Conservation (phyloP, 441 rosid genomes). For the Erysimum cheiri region DNA sequence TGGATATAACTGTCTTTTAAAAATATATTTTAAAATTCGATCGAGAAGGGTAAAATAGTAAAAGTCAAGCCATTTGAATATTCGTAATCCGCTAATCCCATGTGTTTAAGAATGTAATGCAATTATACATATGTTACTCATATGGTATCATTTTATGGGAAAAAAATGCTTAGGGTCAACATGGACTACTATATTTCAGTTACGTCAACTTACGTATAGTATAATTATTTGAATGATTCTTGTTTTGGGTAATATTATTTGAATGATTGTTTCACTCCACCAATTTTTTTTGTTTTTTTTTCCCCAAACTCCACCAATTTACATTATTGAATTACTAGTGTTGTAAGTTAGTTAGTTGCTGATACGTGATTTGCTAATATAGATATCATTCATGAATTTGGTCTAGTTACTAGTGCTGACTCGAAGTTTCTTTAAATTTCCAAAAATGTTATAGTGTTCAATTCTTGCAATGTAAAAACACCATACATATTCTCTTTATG, state of each 20-base stretch:
- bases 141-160: not conserved
- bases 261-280: slow-evolving; percentile 1
- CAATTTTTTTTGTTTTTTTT: too few relatives aligned
- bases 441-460: too few relatives aligned
- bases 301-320: not conserved
- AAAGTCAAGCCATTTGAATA: not conserved
- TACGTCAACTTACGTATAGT: too few relatives aligned
- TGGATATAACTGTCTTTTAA: slow-evolving; percentile 17
- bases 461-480: too few relatives aligned
- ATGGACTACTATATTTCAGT: too few relatives aligned
- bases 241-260: not conserved
- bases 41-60: not conserved
- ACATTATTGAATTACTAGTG: not conserved
- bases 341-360: slow-evolving; percentile 13
- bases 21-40: not conserved
- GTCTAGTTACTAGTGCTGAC: too few relatives aligned
- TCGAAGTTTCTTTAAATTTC: too few relatives aligned
- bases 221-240: too few relatives aligned
- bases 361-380: slow-evolving; percentile 4
- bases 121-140: slow-evolving; percentile 5
- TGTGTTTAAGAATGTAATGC: not conserved
- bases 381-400: not conserved
- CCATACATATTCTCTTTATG: too few relatives aligned
- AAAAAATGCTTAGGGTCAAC: not conserved
- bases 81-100: slow-evolving; percentile 11